phyloP scores from a whole-genome alignment of 768 basidiomycete species.

The Suillus hirtellus region DNA sequence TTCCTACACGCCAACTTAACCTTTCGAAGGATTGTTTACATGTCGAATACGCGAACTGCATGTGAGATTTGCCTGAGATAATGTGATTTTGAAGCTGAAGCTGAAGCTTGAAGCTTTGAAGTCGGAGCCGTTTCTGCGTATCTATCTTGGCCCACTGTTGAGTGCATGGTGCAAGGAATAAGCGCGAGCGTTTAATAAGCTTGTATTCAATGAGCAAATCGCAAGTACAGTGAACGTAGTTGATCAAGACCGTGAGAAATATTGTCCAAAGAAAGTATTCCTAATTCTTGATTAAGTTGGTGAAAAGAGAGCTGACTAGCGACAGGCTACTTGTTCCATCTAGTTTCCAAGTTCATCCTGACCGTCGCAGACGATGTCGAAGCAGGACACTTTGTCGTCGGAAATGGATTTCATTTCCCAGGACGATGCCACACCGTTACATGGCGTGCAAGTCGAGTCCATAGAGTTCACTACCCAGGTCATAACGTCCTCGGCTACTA shows the following conservation, averaged over 20 bases:
- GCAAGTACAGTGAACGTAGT: neutral
- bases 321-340: neutral
- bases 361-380: constrained; percentile 1
- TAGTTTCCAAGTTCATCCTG: constrained; percentile 4
- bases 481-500: constrained; percentile 20
- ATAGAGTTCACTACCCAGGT: constrained; percentile 4
- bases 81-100: neutral
- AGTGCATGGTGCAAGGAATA: neutral
- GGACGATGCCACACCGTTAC: neutral
- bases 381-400: neutral
- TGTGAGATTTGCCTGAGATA: neutral
- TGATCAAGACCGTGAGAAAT: neutral
- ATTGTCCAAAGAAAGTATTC: neutral
- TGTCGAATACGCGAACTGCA: neutral
- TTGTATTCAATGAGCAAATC: neutral
- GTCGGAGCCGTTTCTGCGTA: neutral
- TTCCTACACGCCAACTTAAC: neutral
- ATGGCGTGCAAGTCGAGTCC: constrained; percentile 4
- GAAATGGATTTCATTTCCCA: neutral
- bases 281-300: constrained; percentile 1
- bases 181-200: neutral
- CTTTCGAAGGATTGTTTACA: neutral
- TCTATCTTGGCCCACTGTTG: too few relatives aligned
- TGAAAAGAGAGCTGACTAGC: neutral
- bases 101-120: neutral